Base-by-base conservation (phyloP, 2,329 filamentous ascomycete genomes). In the Clarireedia monteithiana region DNA sequence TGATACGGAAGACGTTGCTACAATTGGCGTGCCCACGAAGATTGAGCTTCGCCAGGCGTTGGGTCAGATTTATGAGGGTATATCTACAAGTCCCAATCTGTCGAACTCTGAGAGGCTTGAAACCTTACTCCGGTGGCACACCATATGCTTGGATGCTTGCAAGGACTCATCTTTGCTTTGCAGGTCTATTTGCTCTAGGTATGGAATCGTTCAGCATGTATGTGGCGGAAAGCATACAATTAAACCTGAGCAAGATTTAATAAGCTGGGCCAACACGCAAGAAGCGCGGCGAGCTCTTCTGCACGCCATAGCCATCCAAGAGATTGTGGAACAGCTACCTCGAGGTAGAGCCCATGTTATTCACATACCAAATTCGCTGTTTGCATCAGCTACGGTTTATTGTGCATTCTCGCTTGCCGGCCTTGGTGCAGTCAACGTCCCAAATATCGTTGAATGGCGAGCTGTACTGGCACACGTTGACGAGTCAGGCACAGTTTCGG, bases 281-380 rank as follows among this genome's bases (percentile, higher is more conserved):
- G 69, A 74, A 53, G 73, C 73, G 5, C 69, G 72, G 4, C 66
- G 69, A 34, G 70, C 73, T 3, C 61, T 75, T 4, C 60, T 76
- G 9, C 74, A 76, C 42, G 73, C 74, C 2, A 69, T 73, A 39
- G 72, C 73, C 0, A 75, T 76, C 17, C 74, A 75, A 57, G 72
- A 75, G 39, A 75, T 76, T 12, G 64, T 76, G 10, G 73, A 75
- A 54, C 70, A 74, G 57, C 60, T 76, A 6, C 74, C 74, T 2
- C 64, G 73, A 24, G 74, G 73, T 2, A 68, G 73, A 10, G 73
- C 73, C 2, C 74, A 76, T 59, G 72, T 72, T 0, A 70, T 75
- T 10, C 72, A 75, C 58, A 74, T 76, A 67, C 74, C 74, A 1
- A 71, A 68, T 50, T 72, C 73, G 0, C 65, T 76, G 1, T 75